Base-by-base conservation (phyloP, 495 filamentous ascomycete species). In the Pseudevernia furfuracea region DNA sequence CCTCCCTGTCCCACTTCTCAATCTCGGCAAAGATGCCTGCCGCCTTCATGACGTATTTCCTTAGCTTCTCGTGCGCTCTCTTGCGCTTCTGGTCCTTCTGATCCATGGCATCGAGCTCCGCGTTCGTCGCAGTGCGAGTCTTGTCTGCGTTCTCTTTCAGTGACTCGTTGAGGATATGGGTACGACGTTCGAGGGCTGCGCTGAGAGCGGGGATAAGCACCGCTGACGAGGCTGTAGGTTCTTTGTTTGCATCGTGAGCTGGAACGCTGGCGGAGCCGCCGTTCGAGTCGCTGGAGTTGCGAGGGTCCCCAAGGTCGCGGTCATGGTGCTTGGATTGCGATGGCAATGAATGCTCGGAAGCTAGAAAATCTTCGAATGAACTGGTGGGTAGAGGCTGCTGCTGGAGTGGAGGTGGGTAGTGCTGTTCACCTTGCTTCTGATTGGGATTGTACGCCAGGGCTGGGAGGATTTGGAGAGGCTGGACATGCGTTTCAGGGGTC, bases 171-270 rank as follows among this genome's bases (percentile, higher is more conserved):
- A 73, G 58, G 19, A 59, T 69, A 25, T 65, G 74, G 43, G 74
- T 84, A 52, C 94, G 87, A 41, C 94, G 87, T 67, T 87, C 85
- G 43, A 97, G 84, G 8, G 94, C 92, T 62, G 91, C 88, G 72
- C 92, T 87, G 9, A 98, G 83, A 9, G 94, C 95, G 3, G 94
- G 94, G 58, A 97, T 81, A 60, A 98, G 87, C 53, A 98, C 91
- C 25, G 64, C 89, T 84, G 71, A 84, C 86, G 1, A 96, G 81
- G 90, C 88, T 3, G 83, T 85, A 32, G 81, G 67, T 59, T 82
- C 77, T 11, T 69, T 69, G 43, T 68, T 57, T 12, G 68, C 34
- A 32, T 52, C 57, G 14, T 41, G 9, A 37, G 65, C 28, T 48
- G 71, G 60, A 44, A 68, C 66, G 5, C 66, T 59, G 52, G 32